Base-by-base conservation (phyloP, 1,284 basidiomycete genomes). In the Leucocoprinus gongylophorus region DNA sequence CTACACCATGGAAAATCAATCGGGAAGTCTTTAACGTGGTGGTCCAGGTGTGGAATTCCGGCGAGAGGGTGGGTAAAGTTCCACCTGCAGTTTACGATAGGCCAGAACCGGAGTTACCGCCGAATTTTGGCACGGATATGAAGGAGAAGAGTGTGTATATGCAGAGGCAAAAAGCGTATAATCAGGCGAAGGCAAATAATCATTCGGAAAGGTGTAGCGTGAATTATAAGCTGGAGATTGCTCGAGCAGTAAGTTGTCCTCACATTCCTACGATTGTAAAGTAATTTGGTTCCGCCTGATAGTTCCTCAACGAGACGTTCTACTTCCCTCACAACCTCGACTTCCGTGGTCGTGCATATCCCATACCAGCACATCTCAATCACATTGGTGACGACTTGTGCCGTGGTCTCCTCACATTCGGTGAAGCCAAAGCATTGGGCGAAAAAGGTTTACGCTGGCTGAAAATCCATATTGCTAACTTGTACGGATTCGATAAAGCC, bases 221-320 rank as follows among this genome's bases (percentile, higher is more conserved):
- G 56, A 98, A 98, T 68, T 99, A 99, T 70, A 97, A 95, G 69
- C 83, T 99, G 54, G 95, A 98, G 69, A 97, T 99, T 62, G 95
- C 95, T 1, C 79, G 91, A 53, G 86, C 94, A 48, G 88, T 91
- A 62, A 66, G 86, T 76, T 17, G 26, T 15, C 18, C 23, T 56
- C 32, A 51, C 6, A 39, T 41, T 41, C 26, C 39, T 28, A 43
- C 13, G 53, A 17, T 46, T 3, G 15, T n/a, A 5, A 21, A 38
- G 46, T 40, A 10, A 17, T 3, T 17, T 6, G 13, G n/a, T 29
- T 15, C 15, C 17, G 41, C 47, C 41, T 21, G 42, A 1, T 53
- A 88, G 85, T 95, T 92, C 75, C 69, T 93, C 42, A 81, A 80
- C 33, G 92, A 98, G 62, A 83, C 75, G 0, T 88, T 99, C 67